Evolutionary conservation across 345 rosid species (phyloP), one percentile per base, ranked within the genome.

Genomic region (Boechera stricta): DNA sequence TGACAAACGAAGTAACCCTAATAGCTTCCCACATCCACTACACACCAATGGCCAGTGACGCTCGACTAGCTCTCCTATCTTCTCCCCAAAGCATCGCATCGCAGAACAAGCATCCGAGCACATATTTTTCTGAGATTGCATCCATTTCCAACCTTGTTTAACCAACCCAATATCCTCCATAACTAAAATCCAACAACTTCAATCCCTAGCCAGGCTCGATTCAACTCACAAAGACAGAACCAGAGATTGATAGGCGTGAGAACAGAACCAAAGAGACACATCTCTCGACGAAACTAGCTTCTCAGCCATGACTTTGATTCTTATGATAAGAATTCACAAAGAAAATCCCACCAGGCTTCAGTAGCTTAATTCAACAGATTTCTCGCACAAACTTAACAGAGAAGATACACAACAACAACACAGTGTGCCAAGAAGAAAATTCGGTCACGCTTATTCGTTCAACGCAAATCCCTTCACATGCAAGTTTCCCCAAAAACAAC

Each of bases 131-230:
- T 89, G 98, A 5, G 90, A 82, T 45, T 84, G 88, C 70, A 92
- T 69, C 98, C 99, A 95, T 79, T 90, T 83, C 97, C 94, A 91
- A 1, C 87, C 94, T 80, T 91, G 99, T 77, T 85, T 86, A 49
- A 89, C 87, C 73, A 95, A 82, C 57, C 96, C 94, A 73, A 95
- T 88, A 70, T 92, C 99, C 78, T 86, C 97, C 99, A 92, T 95
- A 39, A 21, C 72, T 54, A 6, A 75, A 70, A 75, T 64, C 39
- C 28, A 69, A 57, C 38, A 59, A 59, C 67, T 56, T 48, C 4
- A 65, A 36, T 36, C 68, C 63, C 7, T 33, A 51, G 16, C 52
- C 45, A 52, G n/a, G 29, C 49, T 77, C 4, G 5, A 28, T 21
- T 64, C 21, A 66, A 53, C 74, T 67, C 70, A 65, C 41, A 77